These are phyloP conservation scores for Xanthoconium purpureum DNA, from an alignment of 768 basidiomycete genomes.

Conservation along the genomic window DNA sequence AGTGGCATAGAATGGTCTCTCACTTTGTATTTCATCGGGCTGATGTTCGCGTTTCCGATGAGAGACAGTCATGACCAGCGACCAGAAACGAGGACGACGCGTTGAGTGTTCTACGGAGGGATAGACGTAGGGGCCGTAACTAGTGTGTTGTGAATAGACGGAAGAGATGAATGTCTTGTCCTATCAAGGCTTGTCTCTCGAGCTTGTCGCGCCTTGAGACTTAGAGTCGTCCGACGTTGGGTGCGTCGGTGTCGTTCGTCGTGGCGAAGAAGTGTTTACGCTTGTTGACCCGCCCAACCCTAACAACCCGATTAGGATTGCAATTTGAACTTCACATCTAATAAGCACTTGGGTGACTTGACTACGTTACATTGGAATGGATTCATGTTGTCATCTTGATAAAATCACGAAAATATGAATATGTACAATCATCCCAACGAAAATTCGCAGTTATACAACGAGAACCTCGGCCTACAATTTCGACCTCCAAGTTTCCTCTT, in stretches of 20 bases:
- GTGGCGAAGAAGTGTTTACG: constrained; percentile 8
- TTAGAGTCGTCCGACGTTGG: background rate
- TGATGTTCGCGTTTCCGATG: constrained; percentile 63
- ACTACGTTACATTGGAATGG: background rate
- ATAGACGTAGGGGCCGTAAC: background rate
- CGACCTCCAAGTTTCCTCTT: no score
- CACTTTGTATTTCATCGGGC: constrained; percentile 65
- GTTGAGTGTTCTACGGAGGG: background rate
- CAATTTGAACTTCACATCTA: no score
- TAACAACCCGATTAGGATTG: no score
- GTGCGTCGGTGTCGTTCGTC: constrained; percentile 12
- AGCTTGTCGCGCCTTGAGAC: background rate
- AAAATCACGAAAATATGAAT: background rate
- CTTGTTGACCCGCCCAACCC: constrained; percentile 7
- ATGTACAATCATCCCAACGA: background rate
- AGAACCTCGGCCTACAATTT: no score
- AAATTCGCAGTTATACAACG: background rate
- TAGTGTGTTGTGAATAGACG: background rate
- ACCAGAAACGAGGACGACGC: background rate
- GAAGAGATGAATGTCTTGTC: background rate
- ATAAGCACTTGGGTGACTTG: no score
- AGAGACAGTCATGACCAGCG: constrained; percentile 54
- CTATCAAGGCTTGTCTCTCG: background rate
- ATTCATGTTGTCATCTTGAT: background rate
- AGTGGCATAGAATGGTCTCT: constrained; percentile 19